These are phyloP conservation scores for Blastocystis sp. DNA, from an alignment of 352 stramenopile species.

Conservation along the genomic window DNA sequence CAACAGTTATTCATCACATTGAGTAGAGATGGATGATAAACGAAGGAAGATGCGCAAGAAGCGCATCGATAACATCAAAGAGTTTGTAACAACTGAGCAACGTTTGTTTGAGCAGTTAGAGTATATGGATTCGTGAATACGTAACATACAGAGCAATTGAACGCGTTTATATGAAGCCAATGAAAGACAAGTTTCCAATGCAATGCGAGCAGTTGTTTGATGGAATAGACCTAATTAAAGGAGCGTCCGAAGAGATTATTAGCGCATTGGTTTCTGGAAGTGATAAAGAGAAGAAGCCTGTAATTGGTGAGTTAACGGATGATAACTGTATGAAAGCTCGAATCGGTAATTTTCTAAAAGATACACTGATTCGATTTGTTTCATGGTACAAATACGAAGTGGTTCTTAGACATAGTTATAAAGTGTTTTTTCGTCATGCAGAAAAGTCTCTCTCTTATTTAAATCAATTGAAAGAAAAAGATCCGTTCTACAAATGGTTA, in stretches of 20 bases:
- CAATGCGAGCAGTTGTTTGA: background rate
- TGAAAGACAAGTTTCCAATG: background rate
- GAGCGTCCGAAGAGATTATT: background rate
- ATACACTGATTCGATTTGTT: background rate
- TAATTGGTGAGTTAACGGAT: background rate
- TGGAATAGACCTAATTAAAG: conserved; percentile 27
- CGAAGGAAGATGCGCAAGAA: background rate
- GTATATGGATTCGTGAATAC: background rate
- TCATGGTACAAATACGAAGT: background rate
- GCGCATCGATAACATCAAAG: conserved; percentile 1
- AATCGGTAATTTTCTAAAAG: background rate
- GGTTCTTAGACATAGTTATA: background rate
- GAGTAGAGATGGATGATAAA: conserved; percentile 42
- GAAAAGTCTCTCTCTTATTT: background rate
- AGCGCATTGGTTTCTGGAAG: background rate
- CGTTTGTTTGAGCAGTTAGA: background rate
- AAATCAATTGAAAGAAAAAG: background rate
- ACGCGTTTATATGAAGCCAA: conserved; percentile 26
- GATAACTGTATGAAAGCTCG: conserved; percentile 3
- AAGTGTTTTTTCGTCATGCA: conserved; percentile 32
- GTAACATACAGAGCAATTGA: background rate
- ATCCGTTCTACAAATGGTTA: conserved; percentile 28
- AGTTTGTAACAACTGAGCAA: background rate
- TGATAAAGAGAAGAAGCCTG: background rate
- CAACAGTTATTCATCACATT: background rate